Percentiles rank a stretch among this genome's conserved stretches.
Evolutionary conservation across 108 stramenopile genomes (phyloP).

Genomic region (Epipyxis sp.): DNA sequence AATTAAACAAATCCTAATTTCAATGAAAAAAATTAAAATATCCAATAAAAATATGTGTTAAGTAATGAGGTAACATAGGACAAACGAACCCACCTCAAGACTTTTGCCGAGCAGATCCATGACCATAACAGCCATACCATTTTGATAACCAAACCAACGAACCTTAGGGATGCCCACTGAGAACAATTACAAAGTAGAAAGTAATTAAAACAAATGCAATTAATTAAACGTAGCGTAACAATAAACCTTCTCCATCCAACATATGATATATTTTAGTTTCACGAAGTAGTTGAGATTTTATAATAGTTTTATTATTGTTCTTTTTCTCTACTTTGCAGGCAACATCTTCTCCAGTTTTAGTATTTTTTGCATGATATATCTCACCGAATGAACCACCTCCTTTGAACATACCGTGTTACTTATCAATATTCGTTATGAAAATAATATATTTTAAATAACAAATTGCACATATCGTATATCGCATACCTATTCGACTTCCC

Average conservation of each 20-base stretch:
- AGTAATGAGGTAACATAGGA: too few relatives aligned
- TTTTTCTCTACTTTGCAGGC: slow-evolving; percentile 21
- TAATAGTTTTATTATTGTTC: neutral
- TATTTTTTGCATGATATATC: slow-evolving; percentile 4
- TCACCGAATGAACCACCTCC: slow-evolving; percentile 32
- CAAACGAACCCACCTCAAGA: too few relatives aligned
- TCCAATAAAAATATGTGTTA: too few relatives aligned
- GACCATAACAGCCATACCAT: neutral
- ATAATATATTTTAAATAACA: too few relatives aligned
- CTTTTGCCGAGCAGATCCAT: slow-evolving; percentile 18
- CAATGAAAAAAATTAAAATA: too few relatives aligned
- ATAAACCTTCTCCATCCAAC: neutral
- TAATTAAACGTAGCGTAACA: neutral
- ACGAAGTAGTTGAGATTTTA: slow-evolving; percentile 1
- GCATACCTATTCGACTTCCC: too few relatives aligned
- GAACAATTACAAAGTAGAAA: neutral
- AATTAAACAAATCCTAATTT: slow-evolving; percentile 33
- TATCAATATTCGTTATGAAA: too few relatives aligned
- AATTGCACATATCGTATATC: too few relatives aligned
- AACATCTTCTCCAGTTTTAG: slow-evolving; percentile 29
- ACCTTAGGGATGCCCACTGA: slow-evolving; percentile 23
- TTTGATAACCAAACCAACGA: slow-evolving; percentile 13
- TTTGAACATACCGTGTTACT: neutral
- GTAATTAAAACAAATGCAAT: neutral
- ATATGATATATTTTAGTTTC: slow-evolving; percentile 15